Percentiles rank a stretch among this genome's conserved stretches.
These are phyloP conservation scores for Aureobasidium leucospermi DNA, from an alignment of 2,329 filamentous ascomycete genomes.

Conservation along the genomic window DNA sequence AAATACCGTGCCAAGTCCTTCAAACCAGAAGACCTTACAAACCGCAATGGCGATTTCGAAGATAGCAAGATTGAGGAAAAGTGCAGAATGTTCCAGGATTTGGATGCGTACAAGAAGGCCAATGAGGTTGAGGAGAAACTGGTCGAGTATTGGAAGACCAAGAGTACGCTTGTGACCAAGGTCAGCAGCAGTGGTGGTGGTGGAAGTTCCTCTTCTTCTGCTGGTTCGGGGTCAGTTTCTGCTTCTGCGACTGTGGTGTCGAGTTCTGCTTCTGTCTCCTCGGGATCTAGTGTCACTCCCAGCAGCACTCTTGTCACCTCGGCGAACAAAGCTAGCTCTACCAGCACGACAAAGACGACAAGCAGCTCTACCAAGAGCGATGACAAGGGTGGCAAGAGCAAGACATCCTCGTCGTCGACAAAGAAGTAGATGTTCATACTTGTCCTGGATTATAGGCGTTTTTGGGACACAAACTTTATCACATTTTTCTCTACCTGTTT, in stretches of 20 bases:
- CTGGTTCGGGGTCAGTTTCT: neutral
- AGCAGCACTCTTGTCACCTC: slow-evolving; percentile 1
- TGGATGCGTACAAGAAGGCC: slow-evolving; percentile 25
- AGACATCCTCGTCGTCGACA: neutral
- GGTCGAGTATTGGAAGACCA: slow-evolving; percentile 22
- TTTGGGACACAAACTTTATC: too few relatives aligned
- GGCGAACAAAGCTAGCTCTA: neutral
- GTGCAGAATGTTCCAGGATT: slow-evolving; percentile 26
- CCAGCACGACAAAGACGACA: neutral
- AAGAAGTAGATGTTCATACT: neutral
- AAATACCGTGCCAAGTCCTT: slow-evolving; percentile 20
- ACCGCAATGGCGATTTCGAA: slow-evolving; percentile 18
- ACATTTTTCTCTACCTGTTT: neutral
- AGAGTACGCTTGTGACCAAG: neutral
- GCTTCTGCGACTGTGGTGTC: neutral
- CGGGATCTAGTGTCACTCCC: neutral
- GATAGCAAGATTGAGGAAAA: slow-evolving; percentile 23
- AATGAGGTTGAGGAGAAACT: slow-evolving; percentile 24
- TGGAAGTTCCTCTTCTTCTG: neutral
- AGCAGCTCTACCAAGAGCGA: neutral
- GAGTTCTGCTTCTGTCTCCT: neutral
- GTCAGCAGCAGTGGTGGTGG: neutral
- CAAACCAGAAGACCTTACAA: neutral
- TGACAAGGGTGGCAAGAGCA: neutral
- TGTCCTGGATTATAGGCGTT: neutral